Percentiles rank a stretch among this genome's conserved stretches.
These are phyloP conservation scores for Lactarius akahatsu DNA, from an alignment of 768 basidiomycete genomes.

Conservation along the genomic window DNA sequence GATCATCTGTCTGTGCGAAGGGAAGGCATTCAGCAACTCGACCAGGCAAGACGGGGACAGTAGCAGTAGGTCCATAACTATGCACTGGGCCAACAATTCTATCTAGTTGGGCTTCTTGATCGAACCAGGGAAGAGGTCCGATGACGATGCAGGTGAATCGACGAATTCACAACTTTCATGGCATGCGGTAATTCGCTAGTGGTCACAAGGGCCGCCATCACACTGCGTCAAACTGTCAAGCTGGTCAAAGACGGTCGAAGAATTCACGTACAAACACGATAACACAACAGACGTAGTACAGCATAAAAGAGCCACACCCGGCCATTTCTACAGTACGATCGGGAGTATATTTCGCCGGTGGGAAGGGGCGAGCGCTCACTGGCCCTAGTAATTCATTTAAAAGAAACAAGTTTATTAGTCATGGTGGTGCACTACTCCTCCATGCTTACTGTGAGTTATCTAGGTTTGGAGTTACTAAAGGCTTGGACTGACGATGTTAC, in stretches of 20 bases:
- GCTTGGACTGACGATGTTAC: background rate
- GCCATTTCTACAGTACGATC: background rate
- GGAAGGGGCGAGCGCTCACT: background rate
- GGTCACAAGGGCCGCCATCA: background rate
- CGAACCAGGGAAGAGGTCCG: background rate
- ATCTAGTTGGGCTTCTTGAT: background rate
- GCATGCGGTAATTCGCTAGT: background rate
- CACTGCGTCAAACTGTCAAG: background rate
- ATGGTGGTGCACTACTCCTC: background rate
- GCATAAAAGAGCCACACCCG: background rate
- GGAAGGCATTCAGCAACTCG: background rate
- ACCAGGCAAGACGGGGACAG: background rate
- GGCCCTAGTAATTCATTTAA: background rate
- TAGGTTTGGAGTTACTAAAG: background rate
- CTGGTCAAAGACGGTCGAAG: background rate
- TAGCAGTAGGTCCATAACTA: background rate
- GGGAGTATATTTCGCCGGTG: background rate
- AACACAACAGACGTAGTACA: too few species aligned
- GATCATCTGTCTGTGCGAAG: background rate
- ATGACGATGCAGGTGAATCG: background rate
- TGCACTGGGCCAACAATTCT: background rate
- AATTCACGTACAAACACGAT: background rate
- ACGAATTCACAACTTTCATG: background rate
- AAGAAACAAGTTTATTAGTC: background rate
- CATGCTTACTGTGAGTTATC: background rate